Base-by-base conservation (phyloP, 1,284 basidiomycete genomes). In the Malassezia nana region DNA sequence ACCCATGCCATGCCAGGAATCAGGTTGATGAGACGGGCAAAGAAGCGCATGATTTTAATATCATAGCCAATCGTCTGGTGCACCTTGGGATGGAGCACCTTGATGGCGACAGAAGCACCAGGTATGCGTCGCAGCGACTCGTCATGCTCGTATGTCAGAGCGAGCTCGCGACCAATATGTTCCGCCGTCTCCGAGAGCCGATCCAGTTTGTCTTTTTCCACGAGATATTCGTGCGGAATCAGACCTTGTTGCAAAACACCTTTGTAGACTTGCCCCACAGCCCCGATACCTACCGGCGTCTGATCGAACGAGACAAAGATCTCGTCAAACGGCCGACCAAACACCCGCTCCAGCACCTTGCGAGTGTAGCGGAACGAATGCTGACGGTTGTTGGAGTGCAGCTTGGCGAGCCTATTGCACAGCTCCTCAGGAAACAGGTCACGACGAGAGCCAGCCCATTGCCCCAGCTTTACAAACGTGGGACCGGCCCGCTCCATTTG, bases 381-480 rank as follows among this genome's bases (percentile, higher is more conserved):
- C 0, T 88, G 84, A 60, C 82, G 84, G 54, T 85, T 89, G 62
- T 82, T 85, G 2, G 91, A 95, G 72, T 99, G 94, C 13, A 96
- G 78, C 51, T 83, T 82, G 43, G 87, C 88, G 66, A 99, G 80
- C 58, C 82, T 81, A 53, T 86, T 81, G 75, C 94, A 99, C 4
- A 99, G 81, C n/a, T 82, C 76, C n/a, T 84, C 79, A 1, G 94
- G 89, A 76, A 99, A 98, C 5, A 99, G 78, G 74, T 99, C 94
- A 42, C 86, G 85, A 49, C 94, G 82, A 25, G 90, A 91, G 5
- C 87, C 94, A 1, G 94, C 94, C 94, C 94, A 99, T 80, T 99
- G 94, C 1, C 89, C 88, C 46, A 98, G 81, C 87, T 99, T 99
- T 76, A 89, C 89, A 74, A 98, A 98, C 0, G 90, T 94, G 3